A percentile compares a stretch with the other conserved stretches of the same genome.
Conservation (phyloP, 805 yeast species). For the Candida palmyrensis region DNA sequence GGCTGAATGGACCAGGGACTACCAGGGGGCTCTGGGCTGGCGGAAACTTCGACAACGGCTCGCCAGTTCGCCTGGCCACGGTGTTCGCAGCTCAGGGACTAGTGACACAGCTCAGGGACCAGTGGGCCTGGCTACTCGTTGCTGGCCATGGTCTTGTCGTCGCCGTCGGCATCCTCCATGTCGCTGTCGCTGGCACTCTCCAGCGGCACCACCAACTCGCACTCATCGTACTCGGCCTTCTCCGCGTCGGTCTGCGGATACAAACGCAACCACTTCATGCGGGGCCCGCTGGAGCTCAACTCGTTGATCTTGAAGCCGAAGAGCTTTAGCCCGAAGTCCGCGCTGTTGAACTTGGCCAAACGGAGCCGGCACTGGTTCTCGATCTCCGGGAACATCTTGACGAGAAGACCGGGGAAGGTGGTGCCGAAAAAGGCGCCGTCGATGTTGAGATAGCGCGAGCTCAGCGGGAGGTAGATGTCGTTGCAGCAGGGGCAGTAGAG, state of each 20-base stretch:
- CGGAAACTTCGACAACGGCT: no score
- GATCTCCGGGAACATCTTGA: slow-evolving; percentile 87
- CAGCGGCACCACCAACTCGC: slow-evolving; percentile 57
- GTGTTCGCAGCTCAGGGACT: background rate
- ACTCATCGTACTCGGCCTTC: slow-evolving; percentile 53
- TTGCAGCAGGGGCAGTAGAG: slow-evolving; percentile 92
- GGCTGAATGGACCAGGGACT: background rate
- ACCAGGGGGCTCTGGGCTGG: background rate
- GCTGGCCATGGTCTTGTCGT: slow-evolving; percentile 41
- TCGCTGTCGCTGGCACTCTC: slow-evolving; percentile 16
- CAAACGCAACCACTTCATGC: slow-evolving; percentile 92
- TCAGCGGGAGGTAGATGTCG: slow-evolving; percentile 83
- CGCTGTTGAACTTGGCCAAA: slow-evolving; percentile 41
- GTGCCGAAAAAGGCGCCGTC: slow-evolving; percentile 99
- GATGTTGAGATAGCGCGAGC: slow-evolving; percentile 78
- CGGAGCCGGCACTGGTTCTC: slow-evolving; percentile 68
- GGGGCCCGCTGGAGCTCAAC: slow-evolving; percentile 73
- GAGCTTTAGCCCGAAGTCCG: slow-evolving; percentile 63
- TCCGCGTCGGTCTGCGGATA: slow-evolving; percentile 63
- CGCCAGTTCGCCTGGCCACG: no score
- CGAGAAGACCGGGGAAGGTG: slow-evolving; percentile 86
- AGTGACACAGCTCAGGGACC: background rate
- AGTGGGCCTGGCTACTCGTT: slow-evolving; percentile 11
- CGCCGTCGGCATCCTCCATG: slow-evolving; percentile 21
- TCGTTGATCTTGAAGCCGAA: slow-evolving; percentile 87